These are phyloP conservation scores for Fusarium napiforme DNA, from an alignment of 2,329 filamentous ascomycete species.

Conservation along the genomic window DNA sequence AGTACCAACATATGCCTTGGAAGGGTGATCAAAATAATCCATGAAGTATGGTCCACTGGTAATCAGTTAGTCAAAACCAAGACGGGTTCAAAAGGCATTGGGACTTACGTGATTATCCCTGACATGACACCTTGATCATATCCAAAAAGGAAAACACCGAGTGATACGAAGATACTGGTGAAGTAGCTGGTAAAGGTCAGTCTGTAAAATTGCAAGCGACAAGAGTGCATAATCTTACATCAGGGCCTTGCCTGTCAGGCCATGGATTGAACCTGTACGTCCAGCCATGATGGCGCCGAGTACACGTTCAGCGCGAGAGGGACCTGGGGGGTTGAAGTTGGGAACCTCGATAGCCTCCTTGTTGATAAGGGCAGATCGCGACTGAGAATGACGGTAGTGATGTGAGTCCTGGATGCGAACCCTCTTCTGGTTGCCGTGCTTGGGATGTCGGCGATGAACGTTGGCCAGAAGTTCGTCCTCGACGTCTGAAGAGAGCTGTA, in stretches of 20 bases:
- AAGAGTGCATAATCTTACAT: conserved; percentile 66
- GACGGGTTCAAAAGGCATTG: neutral
- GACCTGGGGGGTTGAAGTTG: conserved; percentile 68
- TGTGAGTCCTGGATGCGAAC: conserved; percentile 72
- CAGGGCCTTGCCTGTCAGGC: conserved; percentile 94
- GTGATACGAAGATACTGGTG: conserved; percentile 88
- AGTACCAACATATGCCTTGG: conserved; percentile 87
- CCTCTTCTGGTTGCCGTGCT: conserved; percentile 62
- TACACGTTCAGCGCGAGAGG: conserved; percentile 74
- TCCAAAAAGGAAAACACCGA: conserved; percentile 89
- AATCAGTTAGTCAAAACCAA: conserved; percentile 36
- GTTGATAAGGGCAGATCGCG: conserved; percentile 59
- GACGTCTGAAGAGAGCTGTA: conserved; percentile 73
- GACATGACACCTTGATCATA: conserved; percentile 95
- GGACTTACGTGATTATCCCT: conserved; percentile 70
- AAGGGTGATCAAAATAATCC: conserved; percentile 91
- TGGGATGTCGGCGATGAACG: conserved; percentile 57
- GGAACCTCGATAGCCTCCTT: conserved; percentile 89
- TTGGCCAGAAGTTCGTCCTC: conserved; percentile 70
- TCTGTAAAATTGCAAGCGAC: conserved; percentile 1
- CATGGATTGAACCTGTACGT: conserved; percentile 80
- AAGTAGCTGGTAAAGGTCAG: conserved; percentile 75
- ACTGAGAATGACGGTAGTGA: conserved; percentile 53
- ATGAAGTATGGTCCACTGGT: conserved; percentile 86
- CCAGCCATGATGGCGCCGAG: conserved; percentile 89